phyloP scores from a whole-genome alignment of 2,329 filamentous ascomycete genomes.

The Xylaria polymorpha region DNA sequence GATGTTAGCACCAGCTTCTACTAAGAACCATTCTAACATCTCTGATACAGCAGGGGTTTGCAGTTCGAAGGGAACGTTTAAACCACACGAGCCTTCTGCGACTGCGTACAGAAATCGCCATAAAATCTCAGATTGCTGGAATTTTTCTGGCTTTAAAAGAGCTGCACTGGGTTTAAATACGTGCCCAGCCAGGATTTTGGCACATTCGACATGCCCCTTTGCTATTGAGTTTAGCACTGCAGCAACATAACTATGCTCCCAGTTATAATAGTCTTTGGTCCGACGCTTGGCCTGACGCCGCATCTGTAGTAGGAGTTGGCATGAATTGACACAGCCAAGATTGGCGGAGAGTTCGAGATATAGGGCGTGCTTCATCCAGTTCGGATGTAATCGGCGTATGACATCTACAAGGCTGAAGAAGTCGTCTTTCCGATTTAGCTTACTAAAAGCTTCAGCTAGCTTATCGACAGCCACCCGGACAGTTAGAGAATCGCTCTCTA shows the following conservation, averaged over 20 bases:
- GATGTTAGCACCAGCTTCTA: background rate
- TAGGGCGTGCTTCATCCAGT: background rate
- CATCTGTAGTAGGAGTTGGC: background rate
- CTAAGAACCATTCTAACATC: constrained; percentile 17
- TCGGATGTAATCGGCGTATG: background rate
- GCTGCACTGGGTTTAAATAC: background rate
- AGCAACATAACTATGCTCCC: background rate
- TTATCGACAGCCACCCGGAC: background rate
- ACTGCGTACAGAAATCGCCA: background rate
- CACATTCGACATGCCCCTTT: background rate
- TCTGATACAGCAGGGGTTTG: background rate
- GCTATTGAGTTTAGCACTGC: background rate
- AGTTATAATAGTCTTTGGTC: background rate
- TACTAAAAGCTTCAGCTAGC: background rate
- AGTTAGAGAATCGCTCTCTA: constrained; percentile 10
- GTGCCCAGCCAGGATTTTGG: constrained; percentile 10
- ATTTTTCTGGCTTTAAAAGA: background rate
- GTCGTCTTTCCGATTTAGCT: background rate
- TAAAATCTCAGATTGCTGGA: background rate
- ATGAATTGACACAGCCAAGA: constrained; percentile 10
- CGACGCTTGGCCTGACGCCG: background rate
- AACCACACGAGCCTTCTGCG: background rate
- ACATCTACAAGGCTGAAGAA: background rate
- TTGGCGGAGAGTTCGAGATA: background rate
- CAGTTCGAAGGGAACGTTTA: background rate